These are phyloP conservation scores for Metschnikowia matae DNA, from an alignment of 805 yeast genomes.

Conservation along the genomic window DNA sequence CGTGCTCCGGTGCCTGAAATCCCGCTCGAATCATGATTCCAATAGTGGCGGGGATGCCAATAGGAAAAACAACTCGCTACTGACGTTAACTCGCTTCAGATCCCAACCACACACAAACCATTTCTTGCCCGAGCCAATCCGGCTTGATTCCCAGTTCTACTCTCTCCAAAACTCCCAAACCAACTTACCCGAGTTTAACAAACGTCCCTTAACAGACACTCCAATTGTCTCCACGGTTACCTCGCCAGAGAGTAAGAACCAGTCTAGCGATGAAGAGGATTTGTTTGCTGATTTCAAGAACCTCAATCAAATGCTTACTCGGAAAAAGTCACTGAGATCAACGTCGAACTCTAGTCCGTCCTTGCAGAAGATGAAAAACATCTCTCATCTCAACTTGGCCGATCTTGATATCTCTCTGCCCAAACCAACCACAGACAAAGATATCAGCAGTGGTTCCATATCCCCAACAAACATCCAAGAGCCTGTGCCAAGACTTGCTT, in stretches of 20 bases:
- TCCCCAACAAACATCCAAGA: conserved; percentile 19
- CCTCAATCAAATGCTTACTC: conserved; percentile 6
- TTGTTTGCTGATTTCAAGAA: conserved; percentile 8
- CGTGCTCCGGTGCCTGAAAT: not conserved
- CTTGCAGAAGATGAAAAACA: conserved; percentile 30
- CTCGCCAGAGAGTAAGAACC: conserved; percentile 44
- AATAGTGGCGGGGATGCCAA: not conserved
- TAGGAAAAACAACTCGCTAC: conserved; percentile 6
- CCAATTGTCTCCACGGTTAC: conserved; percentile 57
- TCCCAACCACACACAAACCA: conserved; percentile 16
- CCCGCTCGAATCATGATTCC: not conserved
- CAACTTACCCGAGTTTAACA: conserved; percentile 55
- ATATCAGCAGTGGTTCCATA: conserved; percentile 16
- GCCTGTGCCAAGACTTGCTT: conserved; percentile 6
- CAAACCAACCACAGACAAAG: conserved; percentile 5
- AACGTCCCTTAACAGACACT: conserved; percentile 71
- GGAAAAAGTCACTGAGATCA: conserved; percentile 1
- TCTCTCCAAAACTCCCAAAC: conserved; percentile 12
- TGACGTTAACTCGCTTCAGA: conserved; percentile 14
- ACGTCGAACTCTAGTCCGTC: conserved; percentile 1
- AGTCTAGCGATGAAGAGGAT: conserved; percentile 29
- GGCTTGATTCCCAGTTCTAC: conserved; percentile 12
- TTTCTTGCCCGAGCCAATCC: conserved; percentile 13
- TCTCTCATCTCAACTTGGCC: conserved; percentile 38
- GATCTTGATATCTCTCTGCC: conserved; percentile 24